These are phyloP conservation scores for Pythium periplocum DNA, from an alignment of 352 stramenopile species.

Conservation along the genomic window DNA sequence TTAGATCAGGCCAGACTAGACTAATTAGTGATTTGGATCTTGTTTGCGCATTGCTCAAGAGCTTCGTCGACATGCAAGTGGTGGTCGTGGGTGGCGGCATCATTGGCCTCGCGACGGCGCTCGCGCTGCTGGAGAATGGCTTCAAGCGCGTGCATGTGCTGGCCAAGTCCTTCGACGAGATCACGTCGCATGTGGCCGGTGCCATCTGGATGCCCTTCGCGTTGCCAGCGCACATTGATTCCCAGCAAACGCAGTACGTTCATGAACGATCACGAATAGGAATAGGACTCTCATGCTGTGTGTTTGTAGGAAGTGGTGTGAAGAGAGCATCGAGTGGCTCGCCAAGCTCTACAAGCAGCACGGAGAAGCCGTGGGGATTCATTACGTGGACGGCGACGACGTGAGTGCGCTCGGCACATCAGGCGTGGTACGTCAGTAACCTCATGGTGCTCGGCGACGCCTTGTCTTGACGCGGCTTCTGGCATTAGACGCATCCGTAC, in stretches of 20 bases:
- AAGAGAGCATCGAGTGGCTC: slow-evolving; percentile 59
- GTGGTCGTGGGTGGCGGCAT: slow-evolving; percentile 64
- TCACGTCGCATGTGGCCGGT: slow-evolving; percentile 62
- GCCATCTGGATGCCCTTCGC: slow-evolving; percentile 74
- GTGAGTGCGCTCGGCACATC: slow-evolving; percentile 29
- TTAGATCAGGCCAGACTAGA: not conserved
- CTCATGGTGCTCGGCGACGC: too few species aligned
- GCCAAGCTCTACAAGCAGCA: slow-evolving; percentile 28
- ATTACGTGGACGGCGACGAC: slow-evolving; percentile 44
- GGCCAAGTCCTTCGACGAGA: slow-evolving; percentile 44
- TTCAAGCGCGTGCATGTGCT: slow-evolving; percentile 43
- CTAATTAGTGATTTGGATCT: too few species aligned
- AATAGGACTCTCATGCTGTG: not conserved
- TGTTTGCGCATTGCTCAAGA: too few species aligned
- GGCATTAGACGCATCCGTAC: slow-evolving; percentile 36
- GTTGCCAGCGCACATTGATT: slow-evolving; percentile 28
- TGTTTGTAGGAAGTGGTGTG: slow-evolving; percentile 46
- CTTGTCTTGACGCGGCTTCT: too few species aligned
- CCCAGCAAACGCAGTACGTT: slow-evolving; percentile 30
- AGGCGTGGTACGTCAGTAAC: slow-evolving; percentile 19
- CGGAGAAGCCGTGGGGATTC: slow-evolving; percentile 41
- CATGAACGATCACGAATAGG: not conserved
- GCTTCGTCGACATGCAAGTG: slow-evolving; percentile 14
- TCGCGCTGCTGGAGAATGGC: slow-evolving; percentile 52
- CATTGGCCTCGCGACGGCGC: slow-evolving; percentile 57